phyloP scores from a whole-genome alignment of 2,329 filamentous ascomycete species.

The Ceratocystis papillata region DNA sequence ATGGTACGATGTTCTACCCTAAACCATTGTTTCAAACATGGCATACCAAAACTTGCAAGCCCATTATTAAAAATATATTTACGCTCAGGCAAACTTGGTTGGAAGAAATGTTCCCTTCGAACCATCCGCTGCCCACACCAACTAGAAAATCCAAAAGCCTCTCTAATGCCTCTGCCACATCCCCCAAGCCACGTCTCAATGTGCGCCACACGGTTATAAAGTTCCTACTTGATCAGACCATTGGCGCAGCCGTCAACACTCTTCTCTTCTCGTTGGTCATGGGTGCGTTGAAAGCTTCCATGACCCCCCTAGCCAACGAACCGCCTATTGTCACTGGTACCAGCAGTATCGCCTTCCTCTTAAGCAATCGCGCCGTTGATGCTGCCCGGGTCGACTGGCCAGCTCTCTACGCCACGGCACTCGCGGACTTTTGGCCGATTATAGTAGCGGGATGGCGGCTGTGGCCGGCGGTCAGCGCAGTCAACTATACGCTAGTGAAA shows the following conservation, averaged over 20 bases:
- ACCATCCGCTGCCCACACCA: slow-evolving; percentile 30
- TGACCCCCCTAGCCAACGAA: slow-evolving; percentile 33
- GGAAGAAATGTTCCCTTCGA: slow-evolving; percentile 62
- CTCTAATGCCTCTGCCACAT: slow-evolving; percentile 33
- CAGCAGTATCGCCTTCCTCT: slow-evolving; percentile 31
- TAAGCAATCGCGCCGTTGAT: slow-evolving; percentile 35
- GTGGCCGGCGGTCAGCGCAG: slow-evolving; percentile 58
- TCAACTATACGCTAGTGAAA: slow-evolving; percentile 58
- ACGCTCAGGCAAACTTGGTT: slow-evolving; percentile 59
- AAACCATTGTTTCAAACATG: no score
- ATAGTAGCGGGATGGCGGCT: slow-evolving; percentile 56
- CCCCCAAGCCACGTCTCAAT: slow-evolving; percentile 32
- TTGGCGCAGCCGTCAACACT: slow-evolving; percentile 56
- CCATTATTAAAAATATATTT: no score
- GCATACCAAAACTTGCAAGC: no score
- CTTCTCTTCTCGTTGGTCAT: slow-evolving; percentile 51
- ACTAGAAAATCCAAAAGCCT: slow-evolving; percentile 33
- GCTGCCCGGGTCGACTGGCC: slow-evolving; percentile 38
- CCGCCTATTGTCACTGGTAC: slow-evolving; percentile 25
- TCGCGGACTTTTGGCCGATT: slow-evolving; percentile 52
- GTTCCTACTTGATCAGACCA: slow-evolving; percentile 56
- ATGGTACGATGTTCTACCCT: slow-evolving; percentile 43
- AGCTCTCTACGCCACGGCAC: slow-evolving; percentile 36
- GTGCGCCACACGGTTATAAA: slow-evolving; percentile 56
- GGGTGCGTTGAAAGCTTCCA: slow-evolving; percentile 44